Base-by-base conservation (phyloP, 2,329 filamentous ascomycete species). In the Sclerotinia nivalis region DNA sequence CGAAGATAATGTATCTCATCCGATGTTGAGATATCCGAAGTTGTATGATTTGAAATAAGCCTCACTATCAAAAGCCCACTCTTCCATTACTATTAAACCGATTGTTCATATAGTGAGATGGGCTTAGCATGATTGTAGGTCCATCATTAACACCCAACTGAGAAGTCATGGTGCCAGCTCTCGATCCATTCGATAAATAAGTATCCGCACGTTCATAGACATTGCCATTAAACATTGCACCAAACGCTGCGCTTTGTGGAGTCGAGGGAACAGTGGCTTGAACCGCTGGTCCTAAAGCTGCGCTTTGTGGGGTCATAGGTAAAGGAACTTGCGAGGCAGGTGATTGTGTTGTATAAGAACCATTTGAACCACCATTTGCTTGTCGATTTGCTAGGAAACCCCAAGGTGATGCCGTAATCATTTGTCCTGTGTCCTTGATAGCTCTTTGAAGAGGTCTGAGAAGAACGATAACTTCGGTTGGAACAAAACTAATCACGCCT, bases 231-330 rank as follows among this genome's bases (percentile, higher is more conserved):
- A 78, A 78, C 73, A 78, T 76, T 10, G 71, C 66, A 49, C 73
- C 73, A 61, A 76, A 79, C 2, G 77, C 71, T 13, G 73, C 75
- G 40, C 73, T 77, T 37, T 78, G 75, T 13, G 88, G 88, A 0
- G 88, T 92, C 3, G 87, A 92, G 5, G 93, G 91, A 15, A 97
- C 90, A 0, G 93, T 97, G 0, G 94, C 93, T 80, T 97, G 93
- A 68, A 93, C 92, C 28, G 94, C 94, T 8, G 94, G 93, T 0
- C 94, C 95, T 7, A 97, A 84, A 1, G 94, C 94, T 22, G 93
- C 94, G 75, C 92, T 96, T 72, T 97, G 86, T 10, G 95, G 94
- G 1, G 94, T 97, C 76, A 96, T 93, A 12, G 94, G 93, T 50
- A 93, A 81, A 15, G 86, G 84, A 13, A 86, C 82, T 31, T 84